A percentile compares a stretch with the other conserved stretches of the same genome.
These are phyloP conservation scores for Termitomyces sp. DNA, from an alignment of 768 basidiomycete genomes.

Conservation along the genomic window DNA sequence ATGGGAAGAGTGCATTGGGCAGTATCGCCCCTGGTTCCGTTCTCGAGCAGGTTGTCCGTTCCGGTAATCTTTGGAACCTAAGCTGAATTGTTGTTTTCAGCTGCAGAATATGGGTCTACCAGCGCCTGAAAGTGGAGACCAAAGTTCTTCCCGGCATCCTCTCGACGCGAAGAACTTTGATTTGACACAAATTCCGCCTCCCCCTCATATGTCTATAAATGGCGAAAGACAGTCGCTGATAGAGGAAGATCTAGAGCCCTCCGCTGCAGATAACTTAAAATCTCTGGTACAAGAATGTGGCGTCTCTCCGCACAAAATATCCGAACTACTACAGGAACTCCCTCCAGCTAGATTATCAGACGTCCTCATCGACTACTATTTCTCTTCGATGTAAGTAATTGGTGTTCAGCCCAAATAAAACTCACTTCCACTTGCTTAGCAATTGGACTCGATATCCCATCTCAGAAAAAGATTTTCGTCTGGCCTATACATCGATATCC, in stretches of 20 bases:
- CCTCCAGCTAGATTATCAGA: slow-evolving; percentile 74
- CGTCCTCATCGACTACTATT: slow-evolving; percentile 79
- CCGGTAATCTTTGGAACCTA: neutral
- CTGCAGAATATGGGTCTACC: slow-evolving; percentile 22
- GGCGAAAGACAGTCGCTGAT: slow-evolving; percentile 20
- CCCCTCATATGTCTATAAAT: neutral
- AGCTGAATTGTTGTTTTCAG: slow-evolving; percentile 6
- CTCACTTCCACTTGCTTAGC: slow-evolving; percentile 29
- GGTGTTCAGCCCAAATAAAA: slow-evolving; percentile 10
- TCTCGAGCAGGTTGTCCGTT: slow-evolving; percentile 59
- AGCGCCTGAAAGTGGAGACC: slow-evolving; percentile 6
- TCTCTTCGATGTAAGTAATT: slow-evolving; percentile 50
- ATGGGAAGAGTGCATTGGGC: slow-evolving; percentile 77
- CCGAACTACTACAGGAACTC: slow-evolving; percentile 83
- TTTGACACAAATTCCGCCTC: slow-evolving; percentile 1
- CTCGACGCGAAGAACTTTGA: slow-evolving; percentile 13
- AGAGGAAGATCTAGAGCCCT: slow-evolving; percentile 39
- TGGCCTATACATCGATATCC: slow-evolving; percentile 60
- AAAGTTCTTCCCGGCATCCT: slow-evolving; percentile 4
- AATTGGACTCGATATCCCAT: slow-evolving; percentile 95
- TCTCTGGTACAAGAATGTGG: slow-evolving; percentile 89
- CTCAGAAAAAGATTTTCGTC: slow-evolving; percentile 77
- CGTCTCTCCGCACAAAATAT: slow-evolving; percentile 84
- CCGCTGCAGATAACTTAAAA: slow-evolving; percentile 78
- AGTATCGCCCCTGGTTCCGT: slow-evolving; percentile 76